These are phyloP conservation scores for Arctium minus DNA, from an alignment of 129 eudicot genomes.

Conservation along the genomic window DNA sequence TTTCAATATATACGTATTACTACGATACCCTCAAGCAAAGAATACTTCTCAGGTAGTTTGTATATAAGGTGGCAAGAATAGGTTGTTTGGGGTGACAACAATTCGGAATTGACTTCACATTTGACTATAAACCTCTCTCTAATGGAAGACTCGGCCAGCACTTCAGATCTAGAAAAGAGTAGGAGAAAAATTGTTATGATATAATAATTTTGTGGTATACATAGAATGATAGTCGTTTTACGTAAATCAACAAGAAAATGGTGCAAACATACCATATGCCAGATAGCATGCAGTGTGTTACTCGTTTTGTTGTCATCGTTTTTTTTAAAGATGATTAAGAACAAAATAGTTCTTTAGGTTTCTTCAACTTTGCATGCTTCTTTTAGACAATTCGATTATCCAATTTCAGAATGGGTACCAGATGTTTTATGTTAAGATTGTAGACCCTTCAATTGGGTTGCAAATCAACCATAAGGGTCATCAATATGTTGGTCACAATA, in stretches of 20 bases:
- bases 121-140: neutral
- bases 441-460: neutral
- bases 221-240: neutral
- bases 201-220: neutral
- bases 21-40: neutral
- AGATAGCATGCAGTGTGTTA: neutral
- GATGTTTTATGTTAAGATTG: neutral
- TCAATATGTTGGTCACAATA: too few species aligned
- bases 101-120: neutral
- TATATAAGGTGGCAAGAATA: conserved; percentile 11
- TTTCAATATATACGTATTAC: too few species aligned
- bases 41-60: neutral
- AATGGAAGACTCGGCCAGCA: neutral
- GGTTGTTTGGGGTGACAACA: conserved; percentile 3
- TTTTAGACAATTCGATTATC: too few species aligned
- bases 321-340: too few species aligned
- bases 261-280: neutral
- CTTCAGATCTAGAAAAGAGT: neutral
- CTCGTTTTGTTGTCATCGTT: neutral
- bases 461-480: too few species aligned
- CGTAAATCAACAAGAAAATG: neutral
- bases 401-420: neutral
- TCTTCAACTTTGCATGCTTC: too few species aligned
- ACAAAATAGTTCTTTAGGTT: too few species aligned
- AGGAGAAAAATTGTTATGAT: neutral